A percentile compares a stretch with the other conserved stretches of the same genome.
Conservation (phyloP, 495 filamentous ascomycete species). For the Neurospora sp. region DNA sequence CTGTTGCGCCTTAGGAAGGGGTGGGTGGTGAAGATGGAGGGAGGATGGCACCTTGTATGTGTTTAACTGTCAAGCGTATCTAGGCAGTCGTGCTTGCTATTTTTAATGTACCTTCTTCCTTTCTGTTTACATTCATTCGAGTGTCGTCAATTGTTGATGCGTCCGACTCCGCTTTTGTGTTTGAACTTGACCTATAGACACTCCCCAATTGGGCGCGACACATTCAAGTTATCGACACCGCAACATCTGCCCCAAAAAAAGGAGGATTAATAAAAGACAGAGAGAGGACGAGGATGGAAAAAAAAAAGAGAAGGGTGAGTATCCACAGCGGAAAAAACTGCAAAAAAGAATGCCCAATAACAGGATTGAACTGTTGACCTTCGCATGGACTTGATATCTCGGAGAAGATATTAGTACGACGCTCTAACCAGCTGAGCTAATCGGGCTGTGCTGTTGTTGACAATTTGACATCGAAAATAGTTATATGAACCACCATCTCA, state of each 20-base stretch:
- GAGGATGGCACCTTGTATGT: background rate
- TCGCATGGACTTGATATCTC: background rate
- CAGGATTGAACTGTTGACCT: background rate
- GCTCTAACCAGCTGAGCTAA: background rate
- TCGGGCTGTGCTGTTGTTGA: background rate
- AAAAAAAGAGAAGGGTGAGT: background rate
- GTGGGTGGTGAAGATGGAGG: background rate
- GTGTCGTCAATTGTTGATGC: background rate
- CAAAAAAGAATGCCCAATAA: background rate
- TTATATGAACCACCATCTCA: background rate
- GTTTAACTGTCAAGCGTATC: background rate
- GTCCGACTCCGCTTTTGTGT: background rate
- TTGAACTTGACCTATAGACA: background rate
- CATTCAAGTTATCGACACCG: background rate
- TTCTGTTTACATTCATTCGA: background rate
- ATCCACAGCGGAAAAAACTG: background rate
- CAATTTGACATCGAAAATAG: fast-evolving
- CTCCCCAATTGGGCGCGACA: background rate
- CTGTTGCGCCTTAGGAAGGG: background rate
- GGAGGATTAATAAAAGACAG: background rate
- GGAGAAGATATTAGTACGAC: background rate
- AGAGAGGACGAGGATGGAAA: background rate
- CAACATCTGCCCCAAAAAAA: background rate
- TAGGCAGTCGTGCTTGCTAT: background rate
- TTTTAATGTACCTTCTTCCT: background rate